These are phyloP conservation scores for Pseudocercospora crystallina DNA, from an alignment of 2,329 filamentous ascomycete species.

Conservation along the genomic window DNA sequence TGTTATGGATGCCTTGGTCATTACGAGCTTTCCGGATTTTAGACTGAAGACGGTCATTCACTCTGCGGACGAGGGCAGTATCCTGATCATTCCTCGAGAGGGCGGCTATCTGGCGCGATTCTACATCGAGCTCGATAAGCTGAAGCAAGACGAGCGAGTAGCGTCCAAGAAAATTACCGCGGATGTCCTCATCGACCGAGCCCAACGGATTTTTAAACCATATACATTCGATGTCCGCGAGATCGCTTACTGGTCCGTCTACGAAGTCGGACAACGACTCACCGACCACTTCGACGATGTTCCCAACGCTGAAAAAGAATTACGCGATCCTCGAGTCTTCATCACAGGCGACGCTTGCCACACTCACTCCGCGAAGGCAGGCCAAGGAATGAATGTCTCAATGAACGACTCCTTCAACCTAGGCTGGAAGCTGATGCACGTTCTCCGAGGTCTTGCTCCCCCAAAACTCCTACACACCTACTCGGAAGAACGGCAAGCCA, in stretches of 20 bases:
- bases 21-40: conserved; percentile 54
- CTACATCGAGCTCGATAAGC: conserved; percentile 39
- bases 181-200: conserved; percentile 61
- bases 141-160: conserved; percentile 48
- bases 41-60: conserved; percentile 48
- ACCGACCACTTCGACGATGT: conserved; percentile 68
- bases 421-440: conserved; percentile 55
- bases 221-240: conserved; percentile 66
- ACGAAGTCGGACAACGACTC: conserved; percentile 55
- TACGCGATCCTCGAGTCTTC: conserved; percentile 59
- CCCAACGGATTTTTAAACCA: conserved; percentile 64
- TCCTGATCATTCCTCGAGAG: conserved; percentile 70
- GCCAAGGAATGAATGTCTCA: conserved; percentile 70
- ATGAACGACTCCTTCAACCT: conserved; percentile 67
- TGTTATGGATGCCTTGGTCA: conserved; percentile 36
- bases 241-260: conserved; percentile 68
- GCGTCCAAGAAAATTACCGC: conserved; percentile 64
- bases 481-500: conserved; percentile 54
- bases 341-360: conserved; percentile 65
- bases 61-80: conserved; percentile 66
- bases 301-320: conserved; percentile 55
- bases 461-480: conserved; percentile 51
- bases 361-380: conserved; percentile 61
- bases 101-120: conserved; percentile 35
- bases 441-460: conserved; percentile 39